Percentiles rank a stretch among this genome's conserved stretches.
Conservation (phyloP, 2,329 filamentous ascomycete species). For the Epichloe elymi region DNA sequence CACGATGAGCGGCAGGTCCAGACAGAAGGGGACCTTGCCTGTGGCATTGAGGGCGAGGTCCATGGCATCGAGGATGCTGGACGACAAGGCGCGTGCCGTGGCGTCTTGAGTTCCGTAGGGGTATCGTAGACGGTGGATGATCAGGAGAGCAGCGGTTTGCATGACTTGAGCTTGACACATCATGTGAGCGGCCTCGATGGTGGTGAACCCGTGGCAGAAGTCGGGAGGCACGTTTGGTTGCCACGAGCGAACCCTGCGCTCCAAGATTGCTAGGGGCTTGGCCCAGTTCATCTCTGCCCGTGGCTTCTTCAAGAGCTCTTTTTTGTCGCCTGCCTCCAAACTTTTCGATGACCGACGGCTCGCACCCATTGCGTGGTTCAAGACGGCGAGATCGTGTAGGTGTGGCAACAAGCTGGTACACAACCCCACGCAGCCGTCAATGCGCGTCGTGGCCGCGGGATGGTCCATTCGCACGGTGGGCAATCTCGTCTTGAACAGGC, state of each 20-base stretch:
- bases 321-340: background rate
- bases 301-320: background rate
- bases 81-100: conserved; percentile 3
- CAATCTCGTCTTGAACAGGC: conserved; percentile 10
- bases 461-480: conserved; percentile 12
- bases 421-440: conserved; percentile 16
- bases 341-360: background rate
- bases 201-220: conserved; percentile 9
- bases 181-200: conserved; percentile 15
- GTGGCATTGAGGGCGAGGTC: conserved; percentile 11
- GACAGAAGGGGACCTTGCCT: conserved; percentile 8
- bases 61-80: conserved; percentile 12
- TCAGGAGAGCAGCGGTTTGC: conserved; percentile 11
- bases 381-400: conserved; percentile 13
- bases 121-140: conserved; percentile 13
- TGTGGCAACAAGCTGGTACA: conserved; percentile 13
- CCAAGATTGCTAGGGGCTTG: conserved; percentile 6
- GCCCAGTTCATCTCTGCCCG: background rate
- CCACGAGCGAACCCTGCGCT: conserved; percentile 10
- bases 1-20: conserved; percentile 11
- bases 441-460: conserved; percentile 4
- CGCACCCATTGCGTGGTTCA: conserved; percentile 10
- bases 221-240: conserved; percentile 11
- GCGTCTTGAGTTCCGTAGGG: conserved; percentile 6
- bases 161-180: conserved; percentile 15